Evolutionary conservation across 306 rosid species (phyloP).

Genomic region (Trichosanthes truncata): DNA sequence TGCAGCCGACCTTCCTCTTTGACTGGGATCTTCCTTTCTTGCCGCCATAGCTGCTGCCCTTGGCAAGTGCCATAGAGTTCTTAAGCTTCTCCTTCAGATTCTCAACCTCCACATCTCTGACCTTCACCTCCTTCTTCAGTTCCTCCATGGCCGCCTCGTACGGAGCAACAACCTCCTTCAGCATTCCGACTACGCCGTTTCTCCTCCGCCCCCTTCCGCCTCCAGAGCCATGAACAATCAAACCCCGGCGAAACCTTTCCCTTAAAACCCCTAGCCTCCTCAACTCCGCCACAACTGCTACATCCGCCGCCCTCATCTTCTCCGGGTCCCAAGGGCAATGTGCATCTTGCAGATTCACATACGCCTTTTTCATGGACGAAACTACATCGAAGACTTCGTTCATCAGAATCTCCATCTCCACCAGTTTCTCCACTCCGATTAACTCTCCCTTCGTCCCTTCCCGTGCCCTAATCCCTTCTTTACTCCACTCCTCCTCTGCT

Average conservation of each 20-base stretch:
- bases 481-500: constrained; percentile 12
- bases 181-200: constrained; percentile 16
- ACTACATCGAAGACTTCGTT: constrained; percentile 72
- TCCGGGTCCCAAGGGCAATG: constrained; percentile 94
- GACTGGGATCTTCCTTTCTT: constrained; percentile 63
- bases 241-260: constrained; percentile 52
- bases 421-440: constrained; percentile 22
- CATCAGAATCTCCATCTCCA: constrained; percentile 65
- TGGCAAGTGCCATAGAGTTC: constrained; percentile 26
- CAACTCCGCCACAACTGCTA: constrained; percentile 72
- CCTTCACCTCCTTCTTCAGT: constrained; percentile 70
- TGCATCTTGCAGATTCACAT: constrained; percentile 62
- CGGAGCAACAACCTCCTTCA: constrained; percentile 91
- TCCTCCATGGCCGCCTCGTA: constrained; percentile 91
- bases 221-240: constrained; percentile 7
- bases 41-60: constrained; percentile 32
- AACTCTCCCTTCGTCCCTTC: constrained; percentile 21
- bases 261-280: constrained; percentile 60
- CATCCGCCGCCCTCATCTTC: constrained; percentile 72
- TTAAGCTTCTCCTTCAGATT: constrained; percentile 78
- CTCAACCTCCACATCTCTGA: constrained; percentile 62
- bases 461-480: constrained; percentile 16
- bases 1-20: constrained; percentile 46
- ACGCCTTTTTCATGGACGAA: constrained; percentile 72
- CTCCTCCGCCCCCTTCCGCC: constrained; percentile 21